These are phyloP conservation scores for Pelargonium nanum DNA, from an alignment of 345 rosid genomes.

Conservation along the genomic window DNA sequence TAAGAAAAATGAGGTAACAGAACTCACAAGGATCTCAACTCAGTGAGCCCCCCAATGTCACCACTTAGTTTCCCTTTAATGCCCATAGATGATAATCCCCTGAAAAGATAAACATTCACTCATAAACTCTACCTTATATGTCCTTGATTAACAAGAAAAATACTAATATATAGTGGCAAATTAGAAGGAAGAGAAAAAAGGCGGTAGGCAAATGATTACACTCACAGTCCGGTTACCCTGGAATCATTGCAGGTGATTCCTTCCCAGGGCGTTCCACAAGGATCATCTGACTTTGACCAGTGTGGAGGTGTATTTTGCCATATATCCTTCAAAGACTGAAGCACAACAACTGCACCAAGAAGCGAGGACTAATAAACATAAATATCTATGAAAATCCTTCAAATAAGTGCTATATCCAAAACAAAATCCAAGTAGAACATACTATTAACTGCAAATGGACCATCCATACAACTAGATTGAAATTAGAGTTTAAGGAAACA, in stretches of 20 bases:
- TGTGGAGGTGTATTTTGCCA: constrained; percentile 74
- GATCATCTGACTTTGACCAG: constrained; percentile 66
- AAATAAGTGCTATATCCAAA: too few relatives aligned
- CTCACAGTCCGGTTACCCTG: constrained; percentile 78
- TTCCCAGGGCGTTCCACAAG: constrained; percentile 84
- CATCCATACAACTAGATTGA: too few relatives aligned
- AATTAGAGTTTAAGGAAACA: too few relatives aligned
- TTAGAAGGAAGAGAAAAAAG: neutral
- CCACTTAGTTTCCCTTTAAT: constrained; percentile 75
- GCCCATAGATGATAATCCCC: constrained; percentile 80
- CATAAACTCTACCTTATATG: neutral
- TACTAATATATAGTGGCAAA: neutral
- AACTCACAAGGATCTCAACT: constrained; percentile 77
- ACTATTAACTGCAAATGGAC: too few relatives aligned
- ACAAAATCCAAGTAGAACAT: too few relatives aligned
- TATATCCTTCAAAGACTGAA: constrained; percentile 60
- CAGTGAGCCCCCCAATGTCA: constrained; percentile 82
- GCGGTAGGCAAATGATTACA: neutral
- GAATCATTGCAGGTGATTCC: constrained; percentile 66
- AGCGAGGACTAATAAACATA: neutral
- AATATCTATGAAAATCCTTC: too few relatives aligned
- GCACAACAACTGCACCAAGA: constrained; percentile 46
- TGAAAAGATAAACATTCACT: constrained; percentile 14
- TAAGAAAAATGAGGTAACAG: neutral
- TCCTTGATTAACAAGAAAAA: neutral